Evolutionary conservation across 345 rosid species (phyloP), one percentile per base, ranked within the genome.

Genomic region (Eucalyptus polyanthemos): DNA sequence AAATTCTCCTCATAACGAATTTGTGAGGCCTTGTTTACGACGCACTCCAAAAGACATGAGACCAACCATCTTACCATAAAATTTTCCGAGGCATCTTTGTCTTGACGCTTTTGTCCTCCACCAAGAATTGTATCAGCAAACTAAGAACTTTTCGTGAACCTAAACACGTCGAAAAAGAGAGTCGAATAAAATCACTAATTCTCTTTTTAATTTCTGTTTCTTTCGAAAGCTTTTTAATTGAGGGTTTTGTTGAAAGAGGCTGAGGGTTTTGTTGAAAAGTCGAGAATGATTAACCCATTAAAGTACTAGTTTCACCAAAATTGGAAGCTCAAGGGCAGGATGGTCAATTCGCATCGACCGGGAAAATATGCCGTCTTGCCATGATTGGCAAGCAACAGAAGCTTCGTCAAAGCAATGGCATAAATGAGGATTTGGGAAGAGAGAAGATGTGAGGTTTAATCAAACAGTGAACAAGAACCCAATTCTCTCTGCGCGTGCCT

Each of bases 41-140:
- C 88, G 86, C 90, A 93, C 94, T 92, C 94, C 25, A 93, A 80
- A 88, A 69, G 86, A 89, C 42, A 42, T 10, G 83, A 51, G 83
- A 42, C 89, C 93, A 89, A 90, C 94, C 92, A 90, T 87, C 93
- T 90, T n/a, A 85, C 50, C 50, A 44, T 17, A 42, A 15, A 50
- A 50, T 85, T 50, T 45, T 80, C 50, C 17, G 6, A 42, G n/a
- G 24, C 7, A 58, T 8, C 58, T 58, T 14, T 2, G 50, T n/a
- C 14, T 45, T 88, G 60, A 45, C 91, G 50, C 54, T 89, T 65
- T 27, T 67, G 44, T 88, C 91, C 88, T 58, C 50, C 69, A 11
- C 86, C 90, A 49, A 76, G 76, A 72, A 45, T 54, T 87, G 50
- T 40, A 31, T 62, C 16, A 83, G 45, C 47, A 40, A 12, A 21